Base-by-base conservation (phyloP, 2,329 filamentous ascomycete genomes). In the Rhynchosporium graminicola region DNA sequence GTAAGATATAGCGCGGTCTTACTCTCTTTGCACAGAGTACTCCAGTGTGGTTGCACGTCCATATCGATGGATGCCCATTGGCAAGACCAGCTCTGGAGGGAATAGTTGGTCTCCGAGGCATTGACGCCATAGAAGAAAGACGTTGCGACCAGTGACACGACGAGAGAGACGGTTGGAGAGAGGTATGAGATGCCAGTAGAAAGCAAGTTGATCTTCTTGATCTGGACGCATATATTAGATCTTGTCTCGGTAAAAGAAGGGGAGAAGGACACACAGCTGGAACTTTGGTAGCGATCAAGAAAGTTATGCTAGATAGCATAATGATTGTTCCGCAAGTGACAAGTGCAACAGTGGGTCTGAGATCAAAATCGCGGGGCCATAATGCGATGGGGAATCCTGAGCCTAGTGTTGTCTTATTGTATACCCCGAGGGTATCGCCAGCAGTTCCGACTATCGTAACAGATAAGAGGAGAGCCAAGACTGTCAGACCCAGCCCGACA, bases 81-180 rank as follows among this genome's bases (percentile, higher is more conserved):
- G 73, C 85, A 88, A 46, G 80, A 82, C 85, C 85, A 88, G 73
- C 82, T 85, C 70, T 86, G 78, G 10, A 87, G 74, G 6, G 83
- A 84, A 70, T 85, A 83, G 63, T 76, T 75, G 8, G 76, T 77
- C 13, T 74, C 74, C 3, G 84, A 86, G 20, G 78, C 73, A 67
- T 86, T 83, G 72, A 83, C 77, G 60, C 77, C 77, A 70, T 86
- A 87, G 73, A 83, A 86, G 73, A 87, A 80, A 57, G 79, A 75
- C 70, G 85, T 81, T 65, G 80, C 79, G 60, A 86, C 76, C 56
- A 86, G 71, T 45, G 82, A 79, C 12, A 77, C 79, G 52, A 76
- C 72, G 57, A 82, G 77, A 63, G 77, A 77, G 64, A 80, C 65
- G 42, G 78, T 71, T 1, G 81, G 79, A 0, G 77, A 74, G 7